phyloP scores from a whole-genome alignment of 176 grass and related monocot genomes.

The Zea luxurians region DNA sequence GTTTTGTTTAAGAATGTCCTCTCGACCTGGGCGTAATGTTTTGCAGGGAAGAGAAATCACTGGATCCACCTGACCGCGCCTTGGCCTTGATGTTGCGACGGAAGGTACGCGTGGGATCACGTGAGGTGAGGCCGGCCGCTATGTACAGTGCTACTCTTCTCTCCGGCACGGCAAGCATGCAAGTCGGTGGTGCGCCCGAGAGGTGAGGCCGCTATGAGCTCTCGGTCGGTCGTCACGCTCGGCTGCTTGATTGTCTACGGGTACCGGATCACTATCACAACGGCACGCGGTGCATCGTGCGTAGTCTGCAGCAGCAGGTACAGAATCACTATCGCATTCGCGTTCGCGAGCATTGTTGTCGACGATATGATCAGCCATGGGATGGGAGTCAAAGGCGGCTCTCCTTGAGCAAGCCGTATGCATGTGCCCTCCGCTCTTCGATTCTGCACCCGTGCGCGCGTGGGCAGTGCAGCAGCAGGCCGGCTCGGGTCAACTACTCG shows the following conservation, averaged over 20 bases:
- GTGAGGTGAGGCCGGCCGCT: slow-evolving; percentile 33
- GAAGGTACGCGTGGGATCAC: slow-evolving; percentile 41
- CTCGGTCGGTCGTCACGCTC: neutral
- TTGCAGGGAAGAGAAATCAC: slow-evolving; percentile 9
- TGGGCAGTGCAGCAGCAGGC: too few species aligned
- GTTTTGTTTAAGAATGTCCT: too few species aligned
- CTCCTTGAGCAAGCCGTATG: neutral
- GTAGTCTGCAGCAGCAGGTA: neutral
- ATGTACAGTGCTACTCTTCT: neutral
- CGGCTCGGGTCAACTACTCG: too few species aligned
- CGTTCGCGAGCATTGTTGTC: neutral
- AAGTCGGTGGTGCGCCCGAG: too few species aligned
- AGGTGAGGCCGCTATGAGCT: too few species aligned
- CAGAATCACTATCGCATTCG: slow-evolving; percentile 12
- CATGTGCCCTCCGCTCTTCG: neutral
- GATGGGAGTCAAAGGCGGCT: slow-evolving; percentile 18
- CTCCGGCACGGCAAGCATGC: slow-evolving; percentile 17
- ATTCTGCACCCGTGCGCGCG: neutral
- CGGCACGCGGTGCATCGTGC: neutral
- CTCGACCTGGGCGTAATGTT: too few species aligned
- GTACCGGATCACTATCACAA: neutral
- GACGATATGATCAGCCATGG: too few species aligned
- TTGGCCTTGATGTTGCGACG: slow-evolving; percentile 13
- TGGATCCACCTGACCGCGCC: slow-evolving; percentile 39
- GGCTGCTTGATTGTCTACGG: neutral